Percentiles rank a stretch among this genome's conserved stretches.
phyloP scores from a whole-genome alignment of 2,329 filamentous ascomycete genomes.

The Penicillium frequentans region DNA sequence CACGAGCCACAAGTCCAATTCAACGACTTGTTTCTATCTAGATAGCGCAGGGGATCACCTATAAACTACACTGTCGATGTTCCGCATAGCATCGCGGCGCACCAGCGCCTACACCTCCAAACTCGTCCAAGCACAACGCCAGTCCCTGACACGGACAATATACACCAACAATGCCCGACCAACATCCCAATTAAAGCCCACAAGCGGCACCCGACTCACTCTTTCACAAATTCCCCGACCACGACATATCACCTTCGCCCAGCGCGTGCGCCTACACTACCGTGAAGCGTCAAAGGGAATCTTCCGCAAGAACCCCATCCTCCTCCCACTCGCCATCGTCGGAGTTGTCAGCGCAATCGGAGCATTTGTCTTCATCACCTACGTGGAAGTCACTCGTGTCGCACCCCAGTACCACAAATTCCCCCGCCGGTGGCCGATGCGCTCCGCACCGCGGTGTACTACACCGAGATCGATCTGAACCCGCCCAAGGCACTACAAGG shows the following conservation, averaged over 20 bases:
- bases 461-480: slow-evolving; percentile 74
- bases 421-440: slow-evolving; percentile 51
- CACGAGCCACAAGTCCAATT: not conserved
- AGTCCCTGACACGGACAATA: slow-evolving; percentile 22
- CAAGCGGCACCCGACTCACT: slow-evolving; percentile 1
- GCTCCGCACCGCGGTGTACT: slow-evolving; percentile 82
- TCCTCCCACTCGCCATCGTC: slow-evolving; percentile 43
- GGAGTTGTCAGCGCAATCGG: slow-evolving; percentile 35
- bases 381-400: slow-evolving; percentile 44
- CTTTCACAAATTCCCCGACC: slow-evolving; percentile 1
- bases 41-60: not conserved
- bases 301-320: slow-evolving; percentile 45
- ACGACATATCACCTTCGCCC: slow-evolving; percentile 28
- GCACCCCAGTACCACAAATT: slow-evolving; percentile 45
- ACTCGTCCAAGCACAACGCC: slow-evolving; percentile 16
- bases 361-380: slow-evolving; percentile 42
- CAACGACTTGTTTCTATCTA: not conserved
- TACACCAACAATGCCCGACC: slow-evolving; percentile 18
- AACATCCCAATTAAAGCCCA: slow-evolving; percentile 3
- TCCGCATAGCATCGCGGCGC: slow-evolving; percentile 30
- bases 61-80: slow-evolving; percentile 17
- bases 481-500: slow-evolving; percentile 76
- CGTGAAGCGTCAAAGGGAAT: slow-evolving; percentile 39
- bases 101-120: slow-evolving; percentile 25
- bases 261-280: slow-evolving; percentile 34